A percentile compares a stretch with the other conserved stretches of the same genome.
Evolutionary conservation across 2,329 filamentous ascomycete species (phyloP).

Genomic region (Myriosclerotinia scirpicola): DNA sequence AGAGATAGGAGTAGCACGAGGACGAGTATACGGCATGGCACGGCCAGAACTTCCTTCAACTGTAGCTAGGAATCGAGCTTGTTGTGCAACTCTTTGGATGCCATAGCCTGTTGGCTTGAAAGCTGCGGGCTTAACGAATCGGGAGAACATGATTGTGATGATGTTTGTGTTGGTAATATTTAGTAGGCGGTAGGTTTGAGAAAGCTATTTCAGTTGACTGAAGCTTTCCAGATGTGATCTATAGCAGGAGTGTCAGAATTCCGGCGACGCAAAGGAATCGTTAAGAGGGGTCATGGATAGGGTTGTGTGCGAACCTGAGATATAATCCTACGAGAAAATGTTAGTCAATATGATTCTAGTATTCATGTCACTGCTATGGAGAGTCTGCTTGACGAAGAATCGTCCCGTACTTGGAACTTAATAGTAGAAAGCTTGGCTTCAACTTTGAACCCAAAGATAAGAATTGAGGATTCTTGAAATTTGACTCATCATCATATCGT

Average conservation of each 20-base stretch:
- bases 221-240: slow-evolving; percentile 49
- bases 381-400: background rate
- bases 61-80: slow-evolving; percentile 60
- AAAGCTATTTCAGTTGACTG: slow-evolving; percentile 42
- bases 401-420: background rate
- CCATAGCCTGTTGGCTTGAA: slow-evolving; percentile 41
- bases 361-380: background rate
- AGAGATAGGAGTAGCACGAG: slow-evolving; percentile 64
- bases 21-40: slow-evolving; percentile 59
- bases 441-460: background rate
- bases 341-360: slow-evolving; percentile 44
- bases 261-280: slow-evolving; percentile 32
- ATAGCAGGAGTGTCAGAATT: slow-evolving; percentile 29
- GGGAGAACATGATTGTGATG: slow-evolving; percentile 57
- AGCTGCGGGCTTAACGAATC: slow-evolving; percentile 56
- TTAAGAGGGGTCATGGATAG: slow-evolving; percentile 7
- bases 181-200: slow-evolving; percentile 28
- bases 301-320: slow-evolving; percentile 57
- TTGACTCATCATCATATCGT: background rate
- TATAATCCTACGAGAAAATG: slow-evolving; percentile 61
- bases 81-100: slow-evolving; percentile 38
- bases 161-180: slow-evolving; percentile 31
- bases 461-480: background rate
- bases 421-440: background rate
- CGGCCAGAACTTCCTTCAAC: slow-evolving; percentile 70